A percentile compares a stretch with the other conserved stretches of the same genome.
Evolutionary conservation across 2,329 filamentous ascomycete species (phyloP).

Genomic region (Endoconidiophora polonica): DNA sequence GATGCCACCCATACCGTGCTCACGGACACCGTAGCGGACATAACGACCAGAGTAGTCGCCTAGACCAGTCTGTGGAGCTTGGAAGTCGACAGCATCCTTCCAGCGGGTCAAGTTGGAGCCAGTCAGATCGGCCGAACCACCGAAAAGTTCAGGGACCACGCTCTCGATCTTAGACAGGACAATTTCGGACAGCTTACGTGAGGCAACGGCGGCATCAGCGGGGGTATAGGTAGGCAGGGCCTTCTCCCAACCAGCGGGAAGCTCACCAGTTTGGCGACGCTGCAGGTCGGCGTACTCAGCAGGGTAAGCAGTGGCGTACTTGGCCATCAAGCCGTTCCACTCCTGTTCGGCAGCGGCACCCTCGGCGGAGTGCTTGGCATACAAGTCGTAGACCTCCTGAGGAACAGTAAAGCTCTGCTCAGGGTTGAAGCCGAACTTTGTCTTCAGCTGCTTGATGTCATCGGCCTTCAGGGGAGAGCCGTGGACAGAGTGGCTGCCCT

Average conservation of each 20-base stretch:
- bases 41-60: slow-evolving; percentile 87
- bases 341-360: slow-evolving; percentile 82
- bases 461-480: slow-evolving; percentile 90
- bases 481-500: slow-evolving; percentile 92
- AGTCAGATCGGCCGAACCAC: slow-evolving; percentile 93
- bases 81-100: slow-evolving; percentile 96
- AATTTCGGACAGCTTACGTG: slow-evolving; percentile 89
- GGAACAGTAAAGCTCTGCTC: slow-evolving; percentile 85
- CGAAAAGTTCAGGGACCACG: slow-evolving; percentile 74
- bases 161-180: slow-evolving; percentile 79
- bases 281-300: slow-evolving; percentile 63
- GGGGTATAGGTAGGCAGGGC: slow-evolving; percentile 79
- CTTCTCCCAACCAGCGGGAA: slow-evolving; percentile 96
- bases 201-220: slow-evolving; percentile 67
- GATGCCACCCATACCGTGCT: slow-evolving; percentile 83
- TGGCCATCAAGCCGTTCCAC: slow-evolving; percentile 86
- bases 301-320: slow-evolving; percentile 67
- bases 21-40: slow-evolving; percentile 79
- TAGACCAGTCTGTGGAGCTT: slow-evolving; percentile 70
- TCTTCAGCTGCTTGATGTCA: slow-evolving; percentile 85
- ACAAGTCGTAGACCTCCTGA: slow-evolving; percentile 84
- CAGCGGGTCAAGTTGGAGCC: slow-evolving; percentile 97
- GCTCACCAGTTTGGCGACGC: slow-evolving; percentile 65
- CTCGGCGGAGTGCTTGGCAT: slow-evolving; percentile 67
- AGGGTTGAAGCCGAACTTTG: slow-evolving; percentile 90